Evolutionary conservation across 345 rosid species (phyloP).

Genomic region (Citrus sinensis): DNA sequence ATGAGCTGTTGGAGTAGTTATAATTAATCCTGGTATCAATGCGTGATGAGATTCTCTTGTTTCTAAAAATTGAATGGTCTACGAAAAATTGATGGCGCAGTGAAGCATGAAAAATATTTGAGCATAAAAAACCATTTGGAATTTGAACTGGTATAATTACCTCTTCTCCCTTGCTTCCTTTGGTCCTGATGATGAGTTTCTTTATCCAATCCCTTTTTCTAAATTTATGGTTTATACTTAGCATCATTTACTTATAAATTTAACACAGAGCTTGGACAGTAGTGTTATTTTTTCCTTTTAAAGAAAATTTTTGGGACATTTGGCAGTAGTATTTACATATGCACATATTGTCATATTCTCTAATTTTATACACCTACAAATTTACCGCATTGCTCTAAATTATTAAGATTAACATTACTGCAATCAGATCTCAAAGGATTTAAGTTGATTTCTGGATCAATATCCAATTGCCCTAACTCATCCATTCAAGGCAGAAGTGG

Average conservation of each 20-base stretch:
- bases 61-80: not conserved
- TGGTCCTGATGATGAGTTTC: not conserved
- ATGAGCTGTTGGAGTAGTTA: not conserved
- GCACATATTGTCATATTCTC: not conserved
- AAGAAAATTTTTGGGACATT: no score
- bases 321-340: not conserved
- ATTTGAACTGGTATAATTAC: not conserved
- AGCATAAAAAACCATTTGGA: no score
- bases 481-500: not conserved
- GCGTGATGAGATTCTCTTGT: not conserved
- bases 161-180: not conserved
- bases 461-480: not conserved
- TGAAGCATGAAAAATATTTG: not conserved
- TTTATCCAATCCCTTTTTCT: not conserved
- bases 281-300: no score
- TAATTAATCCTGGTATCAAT: not conserved
- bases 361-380: not conserved
- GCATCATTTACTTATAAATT: not conserved
- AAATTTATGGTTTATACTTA: not conserved
- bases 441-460: not conserved
- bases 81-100: not conserved
- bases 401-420: not conserved
- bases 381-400: not conserved
- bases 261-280: not conserved
- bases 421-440: not conserved